A percentile compares a stretch with the other conserved stretches of the same genome.
Conservation (phyloP, 768 basidiomycete genomes). For the Mycena chlorophos region DNA sequence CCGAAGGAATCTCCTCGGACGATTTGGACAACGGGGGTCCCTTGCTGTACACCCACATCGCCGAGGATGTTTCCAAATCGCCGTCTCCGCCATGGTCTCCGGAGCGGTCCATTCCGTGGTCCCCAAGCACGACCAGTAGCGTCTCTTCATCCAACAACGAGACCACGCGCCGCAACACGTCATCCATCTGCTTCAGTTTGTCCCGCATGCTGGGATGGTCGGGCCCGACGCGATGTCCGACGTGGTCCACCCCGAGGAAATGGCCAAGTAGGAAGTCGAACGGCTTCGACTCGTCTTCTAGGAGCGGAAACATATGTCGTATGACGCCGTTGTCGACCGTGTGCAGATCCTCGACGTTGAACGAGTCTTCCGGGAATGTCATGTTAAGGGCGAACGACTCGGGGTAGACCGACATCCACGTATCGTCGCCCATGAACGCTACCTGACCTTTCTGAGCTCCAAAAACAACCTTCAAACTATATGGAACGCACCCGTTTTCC, state of each 20-base stretch:
- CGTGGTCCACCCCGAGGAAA: conserved; percentile 94
- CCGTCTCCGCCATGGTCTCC: conserved; percentile 97
- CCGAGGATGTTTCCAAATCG: conserved; percentile 78
- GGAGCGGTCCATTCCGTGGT: conserved; percentile 94
- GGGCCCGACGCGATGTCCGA: conserved; percentile 91
- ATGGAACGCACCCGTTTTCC: conserved; percentile 65
- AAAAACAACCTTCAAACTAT: conserved; percentile 7
- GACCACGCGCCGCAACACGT: conserved; percentile 72
- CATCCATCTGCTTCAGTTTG: conserved; percentile 88
- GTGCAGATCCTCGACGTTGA: conserved; percentile 98
- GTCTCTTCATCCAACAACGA: conserved; percentile 81
- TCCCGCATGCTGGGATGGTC: conserved; percentile 81
- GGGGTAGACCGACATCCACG: conserved; percentile 91
- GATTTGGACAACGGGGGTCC: conserved; percentile 46
- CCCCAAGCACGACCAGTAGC: conserved; percentile 86
- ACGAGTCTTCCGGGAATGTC: conserved; percentile 88
- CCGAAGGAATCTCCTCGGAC: conserved; percentile 41
- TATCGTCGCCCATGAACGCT: conserved; percentile 95
- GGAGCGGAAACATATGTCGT: conserved; percentile 75
- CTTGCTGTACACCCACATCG: conserved; percentile 92
- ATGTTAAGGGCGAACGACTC: conserved; percentile 68
- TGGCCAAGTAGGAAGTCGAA: conserved; percentile 94
- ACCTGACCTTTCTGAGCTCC: conserved; percentile 43
- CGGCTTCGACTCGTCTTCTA: conserved; percentile 48
- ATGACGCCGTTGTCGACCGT: conserved; percentile 93